Base-by-base conservation (phyloP, 768 basidiomycete genomes). In the Multifurca ochricompacta region DNA sequence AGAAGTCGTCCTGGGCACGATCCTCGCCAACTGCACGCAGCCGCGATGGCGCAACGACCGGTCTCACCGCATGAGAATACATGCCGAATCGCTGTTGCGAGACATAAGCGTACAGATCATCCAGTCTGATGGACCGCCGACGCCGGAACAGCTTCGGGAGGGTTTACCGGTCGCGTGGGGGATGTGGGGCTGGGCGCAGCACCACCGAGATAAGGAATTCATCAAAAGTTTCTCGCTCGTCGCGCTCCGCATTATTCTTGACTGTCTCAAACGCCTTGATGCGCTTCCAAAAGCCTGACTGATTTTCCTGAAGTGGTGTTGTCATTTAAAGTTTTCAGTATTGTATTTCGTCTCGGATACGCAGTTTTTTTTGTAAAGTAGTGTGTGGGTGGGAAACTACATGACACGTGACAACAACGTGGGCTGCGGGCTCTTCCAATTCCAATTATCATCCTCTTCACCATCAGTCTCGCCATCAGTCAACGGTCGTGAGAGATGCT, bases 1-100 rank as follows among this genome's bases (percentile, higher is more conserved):
- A 46, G 89, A 91, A 62, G 74, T 89, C 21, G 82, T 88, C 1
- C 68, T 82, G 28, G 87, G 87, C 18, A 81, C 83, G 0, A 91
- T 91, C 53, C 68, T 88, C 41, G 84, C 80, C 1, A 81, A 81
- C 54, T 87, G 83, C 62, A 69, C 77, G 1, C 80, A 88, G 59
- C 74, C 73, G 53, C 69, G 81, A 31, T 83, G 77, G 74, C 72
- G 85, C 54, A 74, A 66, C 27, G 78, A 79, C 57, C 74, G 84
- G 25, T 74, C 77, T 51, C 73, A 81, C 48, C 73, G 81, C 10
- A 86, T 89, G 84, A 72, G 73, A 34, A 68, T 79, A 11, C 83
- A 87, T 56, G 66, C 77, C 4, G 66, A 64, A 11, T 72, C 71
- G 18, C 72, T 88, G 30, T 78, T 82, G 21, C 66, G 68, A 4